These are phyloP conservation scores for Lentinula boryana DNA, from an alignment of 768 basidiomycete genomes.

Conservation along the genomic window DNA sequence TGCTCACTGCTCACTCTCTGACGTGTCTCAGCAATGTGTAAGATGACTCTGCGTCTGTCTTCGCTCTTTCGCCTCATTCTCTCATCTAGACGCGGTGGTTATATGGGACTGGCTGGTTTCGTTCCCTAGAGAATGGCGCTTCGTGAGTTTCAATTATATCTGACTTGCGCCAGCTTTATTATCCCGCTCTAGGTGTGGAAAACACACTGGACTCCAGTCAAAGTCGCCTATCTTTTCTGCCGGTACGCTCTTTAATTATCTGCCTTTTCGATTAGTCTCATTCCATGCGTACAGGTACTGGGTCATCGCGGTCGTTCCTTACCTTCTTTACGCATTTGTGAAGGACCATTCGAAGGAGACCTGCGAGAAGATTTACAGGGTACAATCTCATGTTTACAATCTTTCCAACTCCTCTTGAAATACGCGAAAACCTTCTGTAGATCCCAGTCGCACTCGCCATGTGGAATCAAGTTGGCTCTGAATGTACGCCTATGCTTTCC, in stretches of 20 bases:
- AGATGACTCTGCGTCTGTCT: slow-evolving; percentile 16
- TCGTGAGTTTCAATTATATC: slow-evolving; percentile 35
- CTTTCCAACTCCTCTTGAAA: slow-evolving; percentile 2
- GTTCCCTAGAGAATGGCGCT: slow-evolving; percentile 70
- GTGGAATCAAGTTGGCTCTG: slow-evolving; percentile 85
- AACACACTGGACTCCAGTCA: slow-evolving; percentile 80
- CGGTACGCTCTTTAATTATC: slow-evolving; percentile 35
- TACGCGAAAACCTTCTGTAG: slow-evolving; percentile 26
- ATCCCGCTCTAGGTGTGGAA: slow-evolving; percentile 62
- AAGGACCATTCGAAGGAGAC: slow-evolving; percentile 57
- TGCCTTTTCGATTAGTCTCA: slow-evolving; percentile 8
- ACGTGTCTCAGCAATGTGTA: slow-evolving; percentile 62
- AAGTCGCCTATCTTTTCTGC: slow-evolving; percentile 79
- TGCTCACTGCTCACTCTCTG: slow-evolving; percentile 22
- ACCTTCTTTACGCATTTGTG: slow-evolving; percentile 72
- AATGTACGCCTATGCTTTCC: slow-evolving; percentile 39
- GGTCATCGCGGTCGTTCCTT: slow-evolving; percentile 77
- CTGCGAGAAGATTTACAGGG: slow-evolving; percentile 70
- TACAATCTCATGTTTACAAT: slow-evolving; percentile 15
- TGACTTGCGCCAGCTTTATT: slow-evolving; percentile 6
- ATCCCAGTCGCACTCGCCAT: slow-evolving; percentile 77
- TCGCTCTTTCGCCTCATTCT: slow-evolving; percentile 13
- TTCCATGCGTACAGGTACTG: slow-evolving; percentile 53
- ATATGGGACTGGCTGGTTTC: slow-evolving; percentile 85
- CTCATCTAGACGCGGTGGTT: slow-evolving; percentile 61